These are phyloP conservation scores for Nicotiana knightiana DNA, from an alignment of 257 asterid species.

Conservation along the genomic window DNA sequence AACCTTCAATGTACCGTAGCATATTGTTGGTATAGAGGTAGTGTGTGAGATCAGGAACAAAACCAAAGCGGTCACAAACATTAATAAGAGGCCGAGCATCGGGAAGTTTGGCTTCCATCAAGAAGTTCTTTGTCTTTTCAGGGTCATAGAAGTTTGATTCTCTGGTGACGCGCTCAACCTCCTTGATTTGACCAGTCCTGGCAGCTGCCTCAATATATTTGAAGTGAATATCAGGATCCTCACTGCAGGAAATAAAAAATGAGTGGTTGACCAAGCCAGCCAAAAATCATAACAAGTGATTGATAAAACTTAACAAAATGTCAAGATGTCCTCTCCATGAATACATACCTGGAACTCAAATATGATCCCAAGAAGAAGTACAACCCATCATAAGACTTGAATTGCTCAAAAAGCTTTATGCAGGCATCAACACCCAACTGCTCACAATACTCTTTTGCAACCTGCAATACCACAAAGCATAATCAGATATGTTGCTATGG, in stretches of 20 bases:
- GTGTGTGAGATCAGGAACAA: constrained; percentile 98
- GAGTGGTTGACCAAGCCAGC: background rate
- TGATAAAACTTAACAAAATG: background rate
- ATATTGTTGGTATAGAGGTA: constrained; percentile 87
- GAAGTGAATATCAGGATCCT: constrained; percentile 99
- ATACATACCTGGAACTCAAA: constrained; percentile 87
- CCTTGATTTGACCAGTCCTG: constrained; percentile 98
- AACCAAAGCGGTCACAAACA: constrained; percentile 97
- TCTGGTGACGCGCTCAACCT: constrained; percentile 98
- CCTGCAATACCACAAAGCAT: constrained; percentile 37
- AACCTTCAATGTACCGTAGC: constrained; percentile 99
- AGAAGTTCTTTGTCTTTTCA: constrained; percentile 91
- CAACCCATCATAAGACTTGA: constrained; percentile 94
- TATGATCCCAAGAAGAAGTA: constrained; percentile 98
- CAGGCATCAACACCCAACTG: constrained; percentile 95
- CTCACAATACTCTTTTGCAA: constrained; percentile 95
- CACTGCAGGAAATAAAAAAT: constrained; percentile 38
- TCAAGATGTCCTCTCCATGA: background rate
- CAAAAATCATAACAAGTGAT: background rate
- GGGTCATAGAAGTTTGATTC: constrained; percentile 97
- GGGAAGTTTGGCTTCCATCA: constrained; percentile 99
- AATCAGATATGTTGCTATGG: constrained; percentile 11
- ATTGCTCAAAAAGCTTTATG: constrained; percentile 91
- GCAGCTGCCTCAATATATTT: constrained; percentile 99
- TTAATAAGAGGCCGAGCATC: constrained; percentile 97